Evolutionary conservation across 306 rosid genomes (phyloP), one percentile per base, ranked within the genome.

Genomic region (Cercis canadensis): DNA sequence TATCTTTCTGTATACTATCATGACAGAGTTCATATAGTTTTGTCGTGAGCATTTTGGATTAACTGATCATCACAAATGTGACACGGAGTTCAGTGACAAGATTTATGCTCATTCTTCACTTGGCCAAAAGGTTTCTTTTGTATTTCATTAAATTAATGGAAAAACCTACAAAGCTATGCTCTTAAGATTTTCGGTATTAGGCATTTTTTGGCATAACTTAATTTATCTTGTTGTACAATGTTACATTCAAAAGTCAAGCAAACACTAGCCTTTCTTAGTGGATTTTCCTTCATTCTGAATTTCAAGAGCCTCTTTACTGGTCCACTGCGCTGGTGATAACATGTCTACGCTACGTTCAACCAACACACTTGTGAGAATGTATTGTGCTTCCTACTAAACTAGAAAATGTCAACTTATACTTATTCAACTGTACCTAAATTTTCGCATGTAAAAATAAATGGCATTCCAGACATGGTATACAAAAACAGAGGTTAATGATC

Each of bases 11-110:
- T 43, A 74, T 32, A 67, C 53, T 16, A 59, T 69, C 71, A 69
- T 68, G 41, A 62, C 59, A 51, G 64, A 62, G 82, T 69, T 67
- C 55, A 18, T 62, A 55, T 65, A 60, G 65, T 76, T 75, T 68
- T 74, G 64, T 70, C 49, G 50, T 43, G 67, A 67, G 80, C 82
- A 80, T 51, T 78, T 82, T 67, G 64, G 77, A 77, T 69, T 19
- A 46, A n/a, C 49, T 49, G 44, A 40, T 60, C 76, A 56, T 50
- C 74, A 62, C 36, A 21, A 46, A 44, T 69, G 36, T 32, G 67
- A 62, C 75, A 19, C 21, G 69, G 70, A 58, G 41, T 77, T 62
- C 62, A 45, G 64, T 65, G 43, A 11, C 77, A 19, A 6, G 52
- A 78, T 66, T 76, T 56, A 66, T 69, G 67, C 65, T 62, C 39